phyloP scores from a whole-genome alignment of 202 grass and related monocot species.

The Panicum virgatum region DNA sequence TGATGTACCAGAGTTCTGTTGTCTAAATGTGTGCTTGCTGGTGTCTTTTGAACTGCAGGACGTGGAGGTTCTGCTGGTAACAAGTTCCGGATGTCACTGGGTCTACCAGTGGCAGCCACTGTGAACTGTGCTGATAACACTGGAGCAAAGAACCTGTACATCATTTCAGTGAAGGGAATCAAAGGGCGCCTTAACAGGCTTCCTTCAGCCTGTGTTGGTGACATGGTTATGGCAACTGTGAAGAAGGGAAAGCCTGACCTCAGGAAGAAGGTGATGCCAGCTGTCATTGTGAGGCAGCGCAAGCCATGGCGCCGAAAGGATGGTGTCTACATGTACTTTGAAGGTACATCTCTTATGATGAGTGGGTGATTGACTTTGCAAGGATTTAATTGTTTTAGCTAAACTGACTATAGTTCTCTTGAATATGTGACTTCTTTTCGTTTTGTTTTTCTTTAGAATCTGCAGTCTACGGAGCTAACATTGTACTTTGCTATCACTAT shows the following conservation, averaged over 20 bases:
- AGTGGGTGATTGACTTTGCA: not conserved
- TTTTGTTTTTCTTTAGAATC: not conserved
- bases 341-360: conserved; percentile 52
- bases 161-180: conserved; percentile 93
- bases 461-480: not conserved
- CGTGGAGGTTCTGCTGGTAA: conserved; percentile 84
- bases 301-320: conserved; percentile 96
- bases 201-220: conserved; percentile 80
- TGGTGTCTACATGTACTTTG: conserved; percentile 98
- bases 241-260: conserved; percentile 97
- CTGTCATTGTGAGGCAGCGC: conserved; percentile 89
- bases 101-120: conserved; percentile 84
- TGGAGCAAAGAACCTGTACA: conserved; percentile 81
- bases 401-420: not conserved
- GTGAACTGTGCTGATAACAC: conserved; percentile 89
- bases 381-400: not conserved
- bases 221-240: conserved; percentile 95
- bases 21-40: not conserved
- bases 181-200: conserved; percentile 78
- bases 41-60: conserved; percentile 41
- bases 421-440: not conserved
- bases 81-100: conserved; percentile 96
- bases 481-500: not conserved
- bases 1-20: not conserved
- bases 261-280: conserved; percentile 98